Conservation (phyloP, 2,329 filamentous ascomycete genomes). For the Hortaea werneckii region DNA sequence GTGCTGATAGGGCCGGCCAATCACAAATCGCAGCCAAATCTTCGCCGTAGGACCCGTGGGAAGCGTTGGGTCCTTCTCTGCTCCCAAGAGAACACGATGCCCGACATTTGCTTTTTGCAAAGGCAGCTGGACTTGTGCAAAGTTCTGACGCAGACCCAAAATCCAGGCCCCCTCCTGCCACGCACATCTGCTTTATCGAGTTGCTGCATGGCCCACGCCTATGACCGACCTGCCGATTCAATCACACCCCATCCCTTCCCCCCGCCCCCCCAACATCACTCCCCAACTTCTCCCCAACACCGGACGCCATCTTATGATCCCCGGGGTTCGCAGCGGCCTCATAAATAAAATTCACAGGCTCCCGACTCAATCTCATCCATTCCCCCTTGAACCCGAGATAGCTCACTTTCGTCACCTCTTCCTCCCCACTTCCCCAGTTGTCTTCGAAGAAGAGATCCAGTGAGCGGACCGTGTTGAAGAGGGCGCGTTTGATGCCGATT, state of each 20-base stretch:
- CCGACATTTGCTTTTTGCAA: too few species aligned
- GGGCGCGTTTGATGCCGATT: constrained; percentile 73
- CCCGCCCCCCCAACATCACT: constrained; percentile 24
- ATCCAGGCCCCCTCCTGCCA: too few species aligned
- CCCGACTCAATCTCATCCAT: constrained; percentile 76
- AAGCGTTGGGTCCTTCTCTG: too few species aligned
- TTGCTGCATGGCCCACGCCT: too few species aligned
- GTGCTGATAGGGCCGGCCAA: too few species aligned
- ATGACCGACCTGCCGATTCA: too few species aligned
- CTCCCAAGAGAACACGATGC: too few species aligned
- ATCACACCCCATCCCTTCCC: constrained; percentile 13
- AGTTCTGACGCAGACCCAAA: too few species aligned
- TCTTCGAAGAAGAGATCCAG: constrained; percentile 83
- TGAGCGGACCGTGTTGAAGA: constrained; percentile 76
- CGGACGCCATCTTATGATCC: constrained; percentile 57
- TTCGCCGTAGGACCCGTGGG: too few species aligned
- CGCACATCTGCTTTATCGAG: too few species aligned
- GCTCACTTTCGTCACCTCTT: constrained; percentile 65
- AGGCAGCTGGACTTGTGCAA: too few species aligned
- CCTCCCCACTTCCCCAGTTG: constrained; percentile 69
- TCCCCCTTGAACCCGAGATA: constrained; percentile 93
- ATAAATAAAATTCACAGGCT: constrained; percentile 79
- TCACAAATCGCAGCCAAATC: too few species aligned
- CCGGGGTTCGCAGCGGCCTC: constrained; percentile 86
- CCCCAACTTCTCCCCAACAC: constrained; percentile 24